Percentiles rank a stretch among this genome's conserved stretches.
Conservation (phyloP, 2,329 filamentous ascomycete genomes). For the Botryotinia calthae region DNA sequence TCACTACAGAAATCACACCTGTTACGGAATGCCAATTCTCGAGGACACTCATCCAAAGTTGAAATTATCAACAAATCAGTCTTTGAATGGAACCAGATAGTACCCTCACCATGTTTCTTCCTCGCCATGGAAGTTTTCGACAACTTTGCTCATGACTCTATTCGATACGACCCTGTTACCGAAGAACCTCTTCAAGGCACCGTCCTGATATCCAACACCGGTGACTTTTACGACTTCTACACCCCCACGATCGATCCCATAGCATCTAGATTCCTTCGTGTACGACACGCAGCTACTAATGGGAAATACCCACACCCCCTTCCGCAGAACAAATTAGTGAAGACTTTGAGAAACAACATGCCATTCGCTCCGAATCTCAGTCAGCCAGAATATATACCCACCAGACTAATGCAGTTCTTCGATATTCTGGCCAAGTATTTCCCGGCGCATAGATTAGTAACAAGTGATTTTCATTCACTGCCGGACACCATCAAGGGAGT, state of each 20-base stretch:
- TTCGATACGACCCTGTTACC: slow-evolving; percentile 83
- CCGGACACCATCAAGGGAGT: slow-evolving; percentile 80
- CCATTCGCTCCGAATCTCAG: slow-evolving; percentile 77
- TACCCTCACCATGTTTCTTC: slow-evolving; percentile 95
- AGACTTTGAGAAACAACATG: slow-evolving; percentile 60
- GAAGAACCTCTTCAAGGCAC: slow-evolving; percentile 82
- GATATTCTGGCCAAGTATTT: slow-evolving; percentile 85
- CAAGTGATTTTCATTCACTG: slow-evolving; percentile 85
- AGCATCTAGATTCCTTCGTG: slow-evolving; percentile 75
- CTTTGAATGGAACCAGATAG: slow-evolving; percentile 86
- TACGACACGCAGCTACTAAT: slow-evolving; percentile 74
- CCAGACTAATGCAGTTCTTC: slow-evolving; percentile 94
- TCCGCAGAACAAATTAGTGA: slow-evolving; percentile 53
- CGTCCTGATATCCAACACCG: slow-evolving; percentile 78
- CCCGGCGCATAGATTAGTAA: slow-evolving; percentile 82
- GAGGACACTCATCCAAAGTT: slow-evolving; percentile 79
- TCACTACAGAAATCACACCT: slow-evolving; percentile 72
- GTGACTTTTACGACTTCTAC: slow-evolving; percentile 97
- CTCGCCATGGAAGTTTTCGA: slow-evolving; percentile 97
- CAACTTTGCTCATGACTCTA: slow-evolving; percentile 93
- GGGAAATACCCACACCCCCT: slow-evolving; percentile 61
- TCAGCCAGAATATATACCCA: slow-evolving; percentile 88
- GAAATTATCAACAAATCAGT: slow-evolving; percentile 94
- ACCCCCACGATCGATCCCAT: slow-evolving; percentile 75
- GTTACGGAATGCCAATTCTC: slow-evolving; percentile 60